Percentiles rank a stretch among this genome's conserved stretches.
Conservation (phyloP, 805 yeast species). For the Kodamaea lidongshanica region DNA sequence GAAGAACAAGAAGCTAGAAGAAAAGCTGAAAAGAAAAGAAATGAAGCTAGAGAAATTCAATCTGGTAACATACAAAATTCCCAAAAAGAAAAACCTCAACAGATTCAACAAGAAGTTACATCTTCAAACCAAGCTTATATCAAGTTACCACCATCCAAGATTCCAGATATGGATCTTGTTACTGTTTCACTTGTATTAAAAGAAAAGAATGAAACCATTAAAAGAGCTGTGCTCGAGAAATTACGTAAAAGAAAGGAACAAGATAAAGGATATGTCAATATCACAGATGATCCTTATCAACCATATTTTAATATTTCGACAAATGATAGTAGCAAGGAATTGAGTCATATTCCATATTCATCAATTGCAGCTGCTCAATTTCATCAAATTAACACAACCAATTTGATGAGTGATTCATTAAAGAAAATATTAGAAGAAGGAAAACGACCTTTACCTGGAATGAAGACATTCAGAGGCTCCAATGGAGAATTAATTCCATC, state of each 20-base stretch:
- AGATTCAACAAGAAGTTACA: conserved; percentile 6
- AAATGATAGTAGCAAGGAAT: conserved; percentile 45
- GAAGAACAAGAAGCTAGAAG: conserved; percentile 22
- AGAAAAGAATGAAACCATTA: conserved; percentile 72
- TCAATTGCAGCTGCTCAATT: conserved; percentile 63
- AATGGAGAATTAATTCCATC: conserved; percentile 47
- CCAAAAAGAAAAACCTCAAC: conserved; percentile 8
- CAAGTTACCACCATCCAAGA: conserved; percentile 79
- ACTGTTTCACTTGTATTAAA: conserved; percentile 70
- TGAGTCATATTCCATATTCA: conserved; percentile 69
- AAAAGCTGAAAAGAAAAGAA: conserved; percentile 19
- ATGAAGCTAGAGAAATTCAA: conserved; percentile 14
- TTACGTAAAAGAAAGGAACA: conserved; percentile 62
- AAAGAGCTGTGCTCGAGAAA: conserved; percentile 80
- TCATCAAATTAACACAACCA: conserved; percentile 59
- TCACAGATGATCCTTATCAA: conserved; percentile 79
- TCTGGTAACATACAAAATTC: conserved; percentile 1
- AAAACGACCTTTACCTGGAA: conserved; percentile 40
- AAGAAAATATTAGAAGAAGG: conserved; percentile 40
- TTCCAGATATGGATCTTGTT: conserved; percentile 85
- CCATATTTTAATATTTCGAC: conserved; percentile 69
- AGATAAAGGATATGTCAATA: conserved; percentile 74
- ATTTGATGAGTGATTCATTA: conserved; percentile 40
- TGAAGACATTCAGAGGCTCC: conserved; percentile 42
- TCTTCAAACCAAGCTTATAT: conserved; percentile 69